A percentile compares a stretch with the other conserved stretches of the same genome.
Conservation (phyloP, 2,329 filamentous ascomycete species). For the Clonostachys sp. region DNA sequence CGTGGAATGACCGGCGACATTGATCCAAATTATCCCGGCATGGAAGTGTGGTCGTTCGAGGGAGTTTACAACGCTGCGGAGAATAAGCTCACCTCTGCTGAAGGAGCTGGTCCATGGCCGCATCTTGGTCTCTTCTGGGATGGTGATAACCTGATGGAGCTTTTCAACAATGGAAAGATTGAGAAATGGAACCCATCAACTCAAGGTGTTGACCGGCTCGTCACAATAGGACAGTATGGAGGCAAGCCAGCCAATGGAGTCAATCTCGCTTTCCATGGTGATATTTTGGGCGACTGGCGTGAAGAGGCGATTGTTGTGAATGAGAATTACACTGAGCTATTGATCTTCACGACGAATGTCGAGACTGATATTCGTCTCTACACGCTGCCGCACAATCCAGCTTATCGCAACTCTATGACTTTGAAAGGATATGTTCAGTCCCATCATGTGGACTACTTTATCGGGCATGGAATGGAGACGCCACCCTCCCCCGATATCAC, state of each 20-base stretch:
- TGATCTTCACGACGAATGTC: conserved; percentile 12
- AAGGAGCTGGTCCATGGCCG: conserved; percentile 1
- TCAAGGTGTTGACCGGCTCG: not conserved
- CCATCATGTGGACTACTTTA: conserved; percentile 13
- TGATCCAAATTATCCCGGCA: conserved; percentile 8
- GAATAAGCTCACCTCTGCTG: conserved; percentile 3
- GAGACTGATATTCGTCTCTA: conserved; percentile 10
- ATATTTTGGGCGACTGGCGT: conserved; percentile 13
- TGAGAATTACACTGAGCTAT: conserved; percentile 7
- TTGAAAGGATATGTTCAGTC: conserved; percentile 14
- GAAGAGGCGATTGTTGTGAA: conserved; percentile 12
- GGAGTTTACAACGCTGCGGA: conserved; percentile 10
- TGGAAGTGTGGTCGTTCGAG: conserved; percentile 12
- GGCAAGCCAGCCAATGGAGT: not conserved
- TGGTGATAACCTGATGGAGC: conserved; percentile 6
- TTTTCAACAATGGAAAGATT: conserved; percentile 8
- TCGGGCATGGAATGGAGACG: conserved; percentile 8
- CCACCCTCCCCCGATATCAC: conserved; percentile 4
- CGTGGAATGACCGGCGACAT: conserved; percentile 13
- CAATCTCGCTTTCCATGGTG: conserved; percentile 10
- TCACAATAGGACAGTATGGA: conserved; percentile 6
- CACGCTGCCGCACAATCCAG: conserved; percentile 14
- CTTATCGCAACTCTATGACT: conserved; percentile 14
- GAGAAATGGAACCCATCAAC: conserved; percentile 6
- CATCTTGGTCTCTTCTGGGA: conserved; percentile 6